phyloP scores from a whole-genome alignment of 1,284 basidiomycete genomes.

The Cerrena zonata region DNA sequence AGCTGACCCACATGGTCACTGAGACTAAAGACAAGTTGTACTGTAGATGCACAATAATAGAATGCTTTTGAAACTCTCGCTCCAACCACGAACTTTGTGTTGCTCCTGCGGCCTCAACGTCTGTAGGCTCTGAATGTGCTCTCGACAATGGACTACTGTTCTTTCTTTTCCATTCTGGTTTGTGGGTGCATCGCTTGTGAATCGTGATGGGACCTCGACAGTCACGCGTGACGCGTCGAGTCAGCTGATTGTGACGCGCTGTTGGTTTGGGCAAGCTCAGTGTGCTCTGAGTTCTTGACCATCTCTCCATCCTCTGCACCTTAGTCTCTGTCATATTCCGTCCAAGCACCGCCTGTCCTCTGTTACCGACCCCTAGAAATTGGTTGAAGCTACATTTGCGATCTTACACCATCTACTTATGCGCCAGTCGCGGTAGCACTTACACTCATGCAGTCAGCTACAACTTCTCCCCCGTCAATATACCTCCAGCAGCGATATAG shows the following conservation, averaged over 20 bases:
- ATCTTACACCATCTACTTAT: background rate
- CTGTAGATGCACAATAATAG: conserved; percentile 6
- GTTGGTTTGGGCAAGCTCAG: background rate
- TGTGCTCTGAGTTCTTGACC: background rate
- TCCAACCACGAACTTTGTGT: no score
- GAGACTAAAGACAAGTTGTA: conserved; percentile 1
- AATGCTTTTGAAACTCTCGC: background rate
- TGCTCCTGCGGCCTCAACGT: background rate
- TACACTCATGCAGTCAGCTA: conserved; percentile 41
- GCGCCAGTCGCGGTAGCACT: background rate
- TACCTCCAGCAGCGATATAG: conserved; percentile 62
- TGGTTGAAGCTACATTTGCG: background rate
- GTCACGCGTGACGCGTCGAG: conserved; percentile 1
- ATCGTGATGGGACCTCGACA: background rate
- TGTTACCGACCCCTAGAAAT: background rate
- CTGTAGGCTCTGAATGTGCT: background rate
- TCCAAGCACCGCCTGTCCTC: no score
- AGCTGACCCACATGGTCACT: conserved; percentile 31
- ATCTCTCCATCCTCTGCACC: background rate
- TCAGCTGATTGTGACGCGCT: background rate
- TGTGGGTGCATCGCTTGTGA: background rate
- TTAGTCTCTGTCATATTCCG: background rate
- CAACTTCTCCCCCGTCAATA: conserved; percentile 39
- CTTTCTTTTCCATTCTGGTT: no score
- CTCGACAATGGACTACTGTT: background rate